phyloP scores from a whole-genome alignment of 2,329 filamentous ascomycete species.

The Trichoderma sp. region DNA sequence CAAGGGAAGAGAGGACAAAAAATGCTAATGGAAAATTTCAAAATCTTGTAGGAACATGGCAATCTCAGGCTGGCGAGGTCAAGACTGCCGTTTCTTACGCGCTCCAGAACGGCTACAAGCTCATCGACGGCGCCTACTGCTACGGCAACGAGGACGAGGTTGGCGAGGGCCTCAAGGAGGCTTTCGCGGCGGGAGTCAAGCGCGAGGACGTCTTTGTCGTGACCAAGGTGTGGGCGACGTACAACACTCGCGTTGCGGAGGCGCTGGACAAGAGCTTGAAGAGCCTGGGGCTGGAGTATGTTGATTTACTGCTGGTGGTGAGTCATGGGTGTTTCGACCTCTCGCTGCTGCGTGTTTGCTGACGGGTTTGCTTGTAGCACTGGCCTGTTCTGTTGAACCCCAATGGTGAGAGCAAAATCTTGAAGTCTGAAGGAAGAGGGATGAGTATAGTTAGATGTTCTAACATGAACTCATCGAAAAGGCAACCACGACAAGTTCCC shows the following conservation, averaged over 20 bases:
- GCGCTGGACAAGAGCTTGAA: constrained; percentile 74
- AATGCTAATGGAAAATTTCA: not conserved
- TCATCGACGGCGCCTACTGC: constrained; percentile 74
- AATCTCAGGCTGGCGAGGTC: constrained; percentile 63
- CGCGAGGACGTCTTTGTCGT: constrained; percentile 82
- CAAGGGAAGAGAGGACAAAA: not conserved
- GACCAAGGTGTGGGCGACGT: constrained; percentile 84
- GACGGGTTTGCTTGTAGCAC: constrained; percentile 52
- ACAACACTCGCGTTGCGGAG: constrained; percentile 70
- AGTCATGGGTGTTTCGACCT: constrained; percentile 32
- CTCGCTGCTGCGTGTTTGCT: not conserved
- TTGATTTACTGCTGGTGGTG: constrained; percentile 76
- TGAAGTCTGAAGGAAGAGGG: not conserved
- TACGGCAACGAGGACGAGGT: constrained; percentile 85
- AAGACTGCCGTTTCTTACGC: constrained; percentile 61
- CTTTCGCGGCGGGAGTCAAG: constrained; percentile 70
- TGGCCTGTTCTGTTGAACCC: constrained; percentile 84
- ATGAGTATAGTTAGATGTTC: not conserved
- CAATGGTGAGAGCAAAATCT: constrained; percentile 54
- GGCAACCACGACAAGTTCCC: constrained; percentile 76
- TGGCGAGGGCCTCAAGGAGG: constrained; percentile 74
- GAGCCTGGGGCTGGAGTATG: constrained; percentile 75
- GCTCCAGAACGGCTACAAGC: constrained; percentile 59
- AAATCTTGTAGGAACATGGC: constrained; percentile 61
- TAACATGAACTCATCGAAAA: constrained; percentile 29